Conservation (phyloP, 2,329 filamentous ascomycete species). For the Stemphylium lycopersici region DNA sequence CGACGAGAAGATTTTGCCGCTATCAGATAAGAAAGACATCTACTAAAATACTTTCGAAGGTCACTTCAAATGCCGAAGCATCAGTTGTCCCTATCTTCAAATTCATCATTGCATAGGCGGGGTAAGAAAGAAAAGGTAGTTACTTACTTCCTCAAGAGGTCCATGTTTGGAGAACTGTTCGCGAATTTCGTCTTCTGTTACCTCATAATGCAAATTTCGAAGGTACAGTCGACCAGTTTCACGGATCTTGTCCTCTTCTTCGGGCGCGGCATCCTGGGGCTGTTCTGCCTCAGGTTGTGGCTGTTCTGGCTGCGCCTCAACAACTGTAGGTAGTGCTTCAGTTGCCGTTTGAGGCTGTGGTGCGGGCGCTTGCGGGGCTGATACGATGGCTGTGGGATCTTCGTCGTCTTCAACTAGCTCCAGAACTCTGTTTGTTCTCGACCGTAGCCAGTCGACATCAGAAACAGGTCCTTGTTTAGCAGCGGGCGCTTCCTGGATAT, state of each 20-base stretch:
- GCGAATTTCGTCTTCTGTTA: conserved; percentile 77
- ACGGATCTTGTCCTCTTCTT: conserved; percentile 67
- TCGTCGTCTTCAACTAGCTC: conserved; percentile 82
- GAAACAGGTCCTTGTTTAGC: conserved; percentile 58
- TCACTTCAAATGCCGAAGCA: conserved; percentile 89
- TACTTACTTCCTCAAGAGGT: conserved; percentile 82
- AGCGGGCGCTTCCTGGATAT: conserved; percentile 17
- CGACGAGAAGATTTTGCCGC: conserved; percentile 27
- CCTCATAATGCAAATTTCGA: conserved; percentile 83
- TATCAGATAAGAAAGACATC: conserved; percentile 94
- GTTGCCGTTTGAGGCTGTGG: conserved; percentile 16
- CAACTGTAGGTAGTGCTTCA: conserved; percentile 11
- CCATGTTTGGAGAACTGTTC: conserved; percentile 75
- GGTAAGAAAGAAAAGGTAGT: conserved; percentile 21
- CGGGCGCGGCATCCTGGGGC: conserved; percentile 45
- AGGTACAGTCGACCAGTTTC: conserved; percentile 82
- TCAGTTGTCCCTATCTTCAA: conserved; percentile 99
- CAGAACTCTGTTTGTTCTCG: conserved; percentile 82
- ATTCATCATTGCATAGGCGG: conserved; percentile 75
- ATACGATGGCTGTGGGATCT: conserved; percentile 23
- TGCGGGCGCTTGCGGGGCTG: not conserved
- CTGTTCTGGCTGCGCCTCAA: conserved; percentile 14
- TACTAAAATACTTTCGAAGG: conserved; percentile 99
- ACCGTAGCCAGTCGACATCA: conserved; percentile 91
- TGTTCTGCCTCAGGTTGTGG: conserved; percentile 34